These are phyloP conservation scores for Ananas comosus DNA, from an alignment of 176 grass and related monocot genomes.

Conservation along the genomic window DNA sequence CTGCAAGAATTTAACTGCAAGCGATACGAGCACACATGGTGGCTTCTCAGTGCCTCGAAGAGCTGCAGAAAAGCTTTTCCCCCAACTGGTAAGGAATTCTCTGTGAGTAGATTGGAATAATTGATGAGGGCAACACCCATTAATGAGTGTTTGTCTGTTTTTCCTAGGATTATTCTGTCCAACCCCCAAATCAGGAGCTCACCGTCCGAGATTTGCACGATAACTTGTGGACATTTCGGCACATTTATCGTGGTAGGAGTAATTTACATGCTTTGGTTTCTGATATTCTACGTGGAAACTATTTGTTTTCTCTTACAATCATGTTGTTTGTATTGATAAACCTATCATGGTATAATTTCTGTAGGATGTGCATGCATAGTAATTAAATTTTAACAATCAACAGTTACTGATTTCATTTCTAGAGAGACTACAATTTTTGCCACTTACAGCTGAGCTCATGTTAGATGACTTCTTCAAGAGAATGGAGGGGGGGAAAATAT, in stretches of 20 bases:
- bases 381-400: not conserved
- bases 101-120: not conserved
- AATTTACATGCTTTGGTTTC: slow-evolving; percentile 16
- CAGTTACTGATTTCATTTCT: not conserved
- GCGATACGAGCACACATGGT: slow-evolving; percentile 94
- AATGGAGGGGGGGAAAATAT: not conserved
- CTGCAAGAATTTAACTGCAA: slow-evolving; percentile 89
- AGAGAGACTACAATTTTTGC: not conserved
- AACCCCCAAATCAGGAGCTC: slow-evolving; percentile 92
- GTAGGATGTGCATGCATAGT: slow-evolving; percentile 5
- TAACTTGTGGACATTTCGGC: slow-evolving; percentile 94
- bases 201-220: slow-evolving; percentile 92
- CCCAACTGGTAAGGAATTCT: slow-evolving; percentile 54
- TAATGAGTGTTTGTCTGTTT: slow-evolving; percentile 20
- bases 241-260: slow-evolving; percentile 97
- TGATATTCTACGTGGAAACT: not conserved
- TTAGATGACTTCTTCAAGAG: not conserved
- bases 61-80: slow-evolving; percentile 92
- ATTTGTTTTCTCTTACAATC: not conserved
- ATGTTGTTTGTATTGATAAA: not conserved
- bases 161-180: slow-evolving; percentile 82
- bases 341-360: not conserved
- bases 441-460: not conserved
- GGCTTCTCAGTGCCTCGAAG: slow-evolving; percentile 94
- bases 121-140: not conserved